Conservation (phyloP, 441 rosid genomes). For the Populus hybrid region DNA sequence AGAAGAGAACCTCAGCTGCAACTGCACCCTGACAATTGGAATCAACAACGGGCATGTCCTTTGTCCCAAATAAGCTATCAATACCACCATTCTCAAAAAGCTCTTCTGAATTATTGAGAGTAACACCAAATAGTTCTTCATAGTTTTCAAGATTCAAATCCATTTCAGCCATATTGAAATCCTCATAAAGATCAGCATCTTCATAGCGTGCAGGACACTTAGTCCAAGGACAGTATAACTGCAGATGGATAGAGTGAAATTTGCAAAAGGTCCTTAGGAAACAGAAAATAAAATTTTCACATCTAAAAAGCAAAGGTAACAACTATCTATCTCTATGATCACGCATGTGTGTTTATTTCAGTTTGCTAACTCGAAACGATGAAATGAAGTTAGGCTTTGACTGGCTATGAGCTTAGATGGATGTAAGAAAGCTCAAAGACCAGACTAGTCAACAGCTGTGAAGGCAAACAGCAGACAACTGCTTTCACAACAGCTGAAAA, state of each 20-base stretch:
- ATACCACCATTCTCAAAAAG: slow-evolving; percentile 85
- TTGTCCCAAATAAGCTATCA: slow-evolving; percentile 68
- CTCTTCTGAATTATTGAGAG: slow-evolving; percentile 78
- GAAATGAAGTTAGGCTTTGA: too few relatives aligned
- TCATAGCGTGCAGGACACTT: slow-evolving; percentile 52
- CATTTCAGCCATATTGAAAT: slow-evolving; percentile 84
- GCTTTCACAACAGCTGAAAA: neutral
- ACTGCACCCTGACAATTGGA: slow-evolving; percentile 53
- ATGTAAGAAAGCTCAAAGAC: neutral
- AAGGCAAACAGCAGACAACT: neutral
- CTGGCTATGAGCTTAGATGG: neutral
- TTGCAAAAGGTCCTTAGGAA: slow-evolving; percentile 18
- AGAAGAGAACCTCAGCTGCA: slow-evolving; percentile 54
- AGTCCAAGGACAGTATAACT: slow-evolving; percentile 44
- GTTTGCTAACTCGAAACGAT: neutral
- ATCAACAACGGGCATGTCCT: slow-evolving; percentile 57
- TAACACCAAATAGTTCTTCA: slow-evolving; percentile 90
- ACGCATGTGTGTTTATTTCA: neutral
- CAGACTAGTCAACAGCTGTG: neutral
- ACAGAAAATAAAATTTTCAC: slow-evolving; percentile 5
- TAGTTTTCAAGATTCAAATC: slow-evolving; percentile 85
- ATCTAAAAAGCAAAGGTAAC: neutral
- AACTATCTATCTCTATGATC: too few relatives aligned
- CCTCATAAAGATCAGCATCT: slow-evolving; percentile 61
- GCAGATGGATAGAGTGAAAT: slow-evolving; percentile 32